Base-by-base conservation (phyloP, 2,329 filamentous ascomycete species). In the Aspergillus ruber region DNA sequence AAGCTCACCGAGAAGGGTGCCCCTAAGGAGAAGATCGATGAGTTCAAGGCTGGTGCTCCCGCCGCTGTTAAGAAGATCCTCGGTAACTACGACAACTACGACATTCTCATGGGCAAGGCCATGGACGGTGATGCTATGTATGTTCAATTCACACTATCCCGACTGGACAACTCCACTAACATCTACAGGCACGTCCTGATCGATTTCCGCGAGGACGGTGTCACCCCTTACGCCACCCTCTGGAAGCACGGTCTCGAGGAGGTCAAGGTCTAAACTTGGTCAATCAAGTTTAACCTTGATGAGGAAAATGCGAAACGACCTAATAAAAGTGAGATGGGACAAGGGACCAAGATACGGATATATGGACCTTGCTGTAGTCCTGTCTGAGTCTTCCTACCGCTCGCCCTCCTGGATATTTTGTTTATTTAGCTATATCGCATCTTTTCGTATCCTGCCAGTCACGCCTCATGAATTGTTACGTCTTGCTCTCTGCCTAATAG, bases 131-230 rank as follows among this genome's bases (percentile, higher is more conserved):
- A 95, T 66, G 90, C 86, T 78, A 95, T 96, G 93, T 93, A 77
- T 66, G 86, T 81, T 47, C 29, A 12, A 13, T 10, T 7, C 10
- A 50, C 20, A 39, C 25, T 40, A n/a, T 17, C 23, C 43, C 7
- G 17, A 29, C 21, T 25, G 1, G n/a, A 6, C 40, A 18, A 9
- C 49, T 38, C 50, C 43, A 17, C 32, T 21, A 44, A 43, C 17
- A 13, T 25, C 48, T 44, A 21, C 55, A 90, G 87, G 83, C 79
- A 95, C 63, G 79, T 90, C 57, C 87, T 96, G 59, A 86, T 96
- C 69, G 94, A 96, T 82, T 98, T 95, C 83, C 91, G 93, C 64
- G 90, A 95, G 72, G 93, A 97, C 64, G 93, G 93, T 71, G 72
- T 85, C 60, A 97, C 91, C 47, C 93, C 93, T 51, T 98, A 81